These are phyloP conservation scores for Coemansia sp. DNA, from an alignment of 371 early-diverging fungal genomes.

Conservation along the genomic window DNA sequence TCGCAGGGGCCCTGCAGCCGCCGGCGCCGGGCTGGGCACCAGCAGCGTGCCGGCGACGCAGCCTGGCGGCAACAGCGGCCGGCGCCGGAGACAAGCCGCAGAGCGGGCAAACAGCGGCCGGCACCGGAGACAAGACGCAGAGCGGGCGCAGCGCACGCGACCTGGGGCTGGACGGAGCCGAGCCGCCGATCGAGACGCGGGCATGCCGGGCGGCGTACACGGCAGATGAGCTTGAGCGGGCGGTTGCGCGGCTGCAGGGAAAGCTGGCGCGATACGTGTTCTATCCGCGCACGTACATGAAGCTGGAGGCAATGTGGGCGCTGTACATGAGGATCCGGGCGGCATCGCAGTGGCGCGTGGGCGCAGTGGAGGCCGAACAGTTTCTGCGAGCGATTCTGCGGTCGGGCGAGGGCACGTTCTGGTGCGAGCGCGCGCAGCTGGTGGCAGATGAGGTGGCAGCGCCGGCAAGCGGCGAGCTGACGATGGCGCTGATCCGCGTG, in stretches of 20 bases:
- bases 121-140: background rate
- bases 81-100: no score
- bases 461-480: background rate
- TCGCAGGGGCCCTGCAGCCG: background rate
- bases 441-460: conserved; percentile 5
- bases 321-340: conserved; percentile 16
- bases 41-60: background rate
- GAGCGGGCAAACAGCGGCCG: background rate
- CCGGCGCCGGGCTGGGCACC: background rate
- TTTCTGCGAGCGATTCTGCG: conserved; percentile 29
- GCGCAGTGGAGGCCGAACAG: conserved; percentile 12
- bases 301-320: conserved; percentile 34
- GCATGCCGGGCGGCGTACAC: conserved; percentile 1
- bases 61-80: background rate
- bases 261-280: conserved; percentile 25
- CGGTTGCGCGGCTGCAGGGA: conserved; percentile 19
- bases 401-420: conserved; percentile 9
- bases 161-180: conserved; percentile 7
- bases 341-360: conserved; percentile 10
- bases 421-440: conserved; percentile 21
- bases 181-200: conserved; percentile 24
- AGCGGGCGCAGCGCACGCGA: conserved; percentile 7
- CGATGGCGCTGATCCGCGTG: conserved; percentile 23
- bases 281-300: conserved; percentile 17
- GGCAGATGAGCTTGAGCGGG: conserved; percentile 12